These are phyloP conservation scores for Syncephalis fuscata DNA, from an alignment of 371 early-diverging fungal species.

Conservation along the genomic window DNA sequence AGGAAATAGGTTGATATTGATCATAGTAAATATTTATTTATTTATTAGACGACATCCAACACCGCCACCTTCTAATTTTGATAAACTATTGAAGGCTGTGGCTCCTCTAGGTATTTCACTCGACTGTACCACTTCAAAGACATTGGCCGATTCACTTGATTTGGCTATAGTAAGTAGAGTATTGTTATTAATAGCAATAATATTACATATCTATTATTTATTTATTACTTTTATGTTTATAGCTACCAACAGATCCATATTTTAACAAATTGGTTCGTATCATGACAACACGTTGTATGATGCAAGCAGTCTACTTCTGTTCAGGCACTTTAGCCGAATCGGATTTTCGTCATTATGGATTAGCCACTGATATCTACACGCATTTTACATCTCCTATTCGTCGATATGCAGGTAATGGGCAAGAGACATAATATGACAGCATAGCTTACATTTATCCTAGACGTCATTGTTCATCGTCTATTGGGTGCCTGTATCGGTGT, in stretches of 20 bases:
- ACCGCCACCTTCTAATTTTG: slow-evolving; percentile 58
- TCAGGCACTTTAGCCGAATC: slow-evolving; percentile 53
- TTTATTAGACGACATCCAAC: slow-evolving; percentile 45
- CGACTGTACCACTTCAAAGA: slow-evolving; percentile 44
- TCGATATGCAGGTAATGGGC: slow-evolving; percentile 56
- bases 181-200: neutral
- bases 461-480: slow-evolving; percentile 89
- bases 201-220: neutral
- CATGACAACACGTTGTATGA: slow-evolving; percentile 87
- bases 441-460: too few species aligned
- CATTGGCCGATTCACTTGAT: slow-evolving; percentile 74
- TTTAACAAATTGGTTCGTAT: slow-evolving; percentile 81
- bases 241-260: slow-evolving; percentile 54
- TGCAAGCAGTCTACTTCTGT: slow-evolving; percentile 83
- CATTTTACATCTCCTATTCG: slow-evolving; percentile 96
- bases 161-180: slow-evolving; percentile 21
- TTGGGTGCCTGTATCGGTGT: slow-evolving; percentile 63
- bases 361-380: slow-evolving; percentile 73
- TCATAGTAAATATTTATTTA: slow-evolving; percentile 1
- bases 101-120: slow-evolving; percentile 24
- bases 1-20: neutral
- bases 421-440: too few species aligned
- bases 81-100: slow-evolving; percentile 49
- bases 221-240: neutral
- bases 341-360: slow-evolving; percentile 81